phyloP scores from a whole-genome alignment of 495 filamentous ascomycete genomes.

The Zalerion maritima region DNA sequence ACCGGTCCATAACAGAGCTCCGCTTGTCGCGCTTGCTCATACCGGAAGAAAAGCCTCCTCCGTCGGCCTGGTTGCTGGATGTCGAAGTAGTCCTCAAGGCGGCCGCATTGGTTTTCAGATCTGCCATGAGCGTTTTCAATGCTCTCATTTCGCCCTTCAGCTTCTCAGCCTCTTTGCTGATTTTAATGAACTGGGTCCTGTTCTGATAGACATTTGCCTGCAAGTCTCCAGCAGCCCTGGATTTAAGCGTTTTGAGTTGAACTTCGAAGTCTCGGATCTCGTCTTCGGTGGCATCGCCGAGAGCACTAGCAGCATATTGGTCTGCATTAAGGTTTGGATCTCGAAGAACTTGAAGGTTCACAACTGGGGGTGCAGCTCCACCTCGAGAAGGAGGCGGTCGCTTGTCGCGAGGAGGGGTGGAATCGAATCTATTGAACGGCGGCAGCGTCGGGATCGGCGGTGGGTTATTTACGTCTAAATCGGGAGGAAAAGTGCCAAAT shows the following conservation, averaged over 20 bases:
- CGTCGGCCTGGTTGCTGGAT: constrained; percentile 14
- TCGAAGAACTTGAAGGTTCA: constrained; percentile 57
- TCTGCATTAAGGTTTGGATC: constrained; percentile 67
- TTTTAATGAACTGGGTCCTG: constrained; percentile 95
- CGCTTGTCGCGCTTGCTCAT: constrained; percentile 53
- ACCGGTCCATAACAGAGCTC: constrained; percentile 84
- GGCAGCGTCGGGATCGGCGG: constrained; percentile 56
- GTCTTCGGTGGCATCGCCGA: constrained; percentile 85
- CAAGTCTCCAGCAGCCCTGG: constrained; percentile 70
- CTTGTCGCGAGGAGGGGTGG: constrained; percentile 32
- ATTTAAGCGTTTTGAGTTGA: constrained; percentile 62
- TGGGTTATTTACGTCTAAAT: constrained; percentile 46
- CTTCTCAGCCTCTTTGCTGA: constrained; percentile 97
- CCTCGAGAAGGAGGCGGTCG: constrained; percentile 32
- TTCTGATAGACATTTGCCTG: constrained; percentile 98
- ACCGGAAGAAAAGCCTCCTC: constrained; percentile 28
- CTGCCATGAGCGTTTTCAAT: constrained; percentile 74
- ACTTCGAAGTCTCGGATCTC: constrained; percentile 77
- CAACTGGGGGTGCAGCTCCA: constrained; percentile 33
- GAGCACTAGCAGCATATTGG: constrained; percentile 62
- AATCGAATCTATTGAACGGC: constrained; percentile 35
- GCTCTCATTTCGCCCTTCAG: constrained; percentile 92
- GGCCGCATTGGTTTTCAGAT: constrained; percentile 59
- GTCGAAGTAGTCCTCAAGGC: constrained; percentile 57
- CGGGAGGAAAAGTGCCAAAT: constrained; percentile 58